Evolutionary conservation across 2,329 filamentous ascomycete species (phyloP).

Genomic region (Epichloe baconii): DNA sequence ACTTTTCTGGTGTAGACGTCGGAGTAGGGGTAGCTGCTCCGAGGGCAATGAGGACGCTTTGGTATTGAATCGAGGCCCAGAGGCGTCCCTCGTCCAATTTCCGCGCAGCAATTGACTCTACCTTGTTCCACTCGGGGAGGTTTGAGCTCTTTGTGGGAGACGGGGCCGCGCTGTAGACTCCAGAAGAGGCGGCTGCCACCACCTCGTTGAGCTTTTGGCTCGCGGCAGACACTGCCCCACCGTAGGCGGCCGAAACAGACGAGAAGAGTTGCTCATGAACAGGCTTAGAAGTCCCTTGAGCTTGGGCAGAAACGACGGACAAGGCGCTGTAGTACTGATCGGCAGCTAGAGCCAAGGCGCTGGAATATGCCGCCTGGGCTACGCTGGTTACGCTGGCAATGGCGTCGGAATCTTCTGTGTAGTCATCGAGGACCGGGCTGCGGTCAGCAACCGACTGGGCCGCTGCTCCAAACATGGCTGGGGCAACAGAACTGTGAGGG

Average conservation of each 20-base stretch:
- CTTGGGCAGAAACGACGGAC: slow-evolving; percentile 51
- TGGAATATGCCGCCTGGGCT: slow-evolving; percentile 46
- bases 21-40: slow-evolving; percentile 41
- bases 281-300: slow-evolving; percentile 56
- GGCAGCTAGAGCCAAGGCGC: slow-evolving; percentile 52
- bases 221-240: slow-evolving; percentile 48
- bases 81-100: slow-evolving; percentile 57
- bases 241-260: slow-evolving; percentile 56
- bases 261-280: slow-evolving; percentile 56
- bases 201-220: slow-evolving; percentile 44
- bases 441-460: slow-evolving; percentile 36
- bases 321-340: slow-evolving; percentile 55
- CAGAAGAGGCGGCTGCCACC: slow-evolving; percentile 37
- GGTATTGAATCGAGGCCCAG: slow-evolving; percentile 58
- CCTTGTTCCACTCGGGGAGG: slow-evolving; percentile 32
- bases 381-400: slow-evolving; percentile 27
- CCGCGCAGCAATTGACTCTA: slow-evolving; percentile 55
- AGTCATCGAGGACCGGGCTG: slow-evolving; percentile 33
- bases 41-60: slow-evolving; percentile 52
- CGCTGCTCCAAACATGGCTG: slow-evolving; percentile 36
- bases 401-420: slow-evolving; percentile 24
- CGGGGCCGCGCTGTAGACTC: slow-evolving; percentile 35
- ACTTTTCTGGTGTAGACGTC: slow-evolving; percentile 40
- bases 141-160: slow-evolving; percentile 28
- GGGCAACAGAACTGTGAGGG: slow-evolving; percentile 13